phyloP scores from a whole-genome alignment of 176 grass and related monocot species.

The Bothriochloa decipiens region DNA sequence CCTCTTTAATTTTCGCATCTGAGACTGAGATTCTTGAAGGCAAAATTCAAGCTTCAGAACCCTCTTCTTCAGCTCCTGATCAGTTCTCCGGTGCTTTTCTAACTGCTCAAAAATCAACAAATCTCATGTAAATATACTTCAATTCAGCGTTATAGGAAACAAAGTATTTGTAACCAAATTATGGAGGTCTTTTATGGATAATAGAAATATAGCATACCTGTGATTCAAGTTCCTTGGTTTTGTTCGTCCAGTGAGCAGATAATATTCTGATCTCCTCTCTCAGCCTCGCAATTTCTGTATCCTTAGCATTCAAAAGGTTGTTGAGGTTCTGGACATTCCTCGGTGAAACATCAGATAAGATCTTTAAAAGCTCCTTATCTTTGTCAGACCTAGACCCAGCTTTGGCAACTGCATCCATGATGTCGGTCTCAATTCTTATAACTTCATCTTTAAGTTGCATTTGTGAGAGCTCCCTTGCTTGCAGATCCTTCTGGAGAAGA shows the following conservation, averaged over 20 bases:
- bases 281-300: slow-evolving; percentile 72
- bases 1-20: slow-evolving; percentile 87
- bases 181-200: neutral
- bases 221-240: slow-evolving; percentile 83
- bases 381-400: slow-evolving; percentile 53
- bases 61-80: slow-evolving; percentile 91
- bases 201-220: slow-evolving; percentile 52
- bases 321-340: slow-evolving; percentile 83
- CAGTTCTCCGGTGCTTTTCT: slow-evolving; percentile 74
- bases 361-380: slow-evolving; percentile 72
- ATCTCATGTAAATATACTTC: slow-evolving; percentile 15
- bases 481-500: slow-evolving; percentile 70
- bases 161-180: slow-evolving; percentile 1
- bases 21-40: slow-evolving; percentile 88
- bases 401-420: slow-evolving; percentile 67
- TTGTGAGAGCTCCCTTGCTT: slow-evolving; percentile 76
- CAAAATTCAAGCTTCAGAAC: slow-evolving; percentile 97
- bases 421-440: slow-evolving; percentile 65
- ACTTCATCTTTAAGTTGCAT: slow-evolving; percentile 75
- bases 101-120: slow-evolving; percentile 52
- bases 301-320: slow-evolving; percentile 73
- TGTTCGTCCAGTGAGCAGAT: slow-evolving; percentile 79
- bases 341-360: slow-evolving; percentile 77
- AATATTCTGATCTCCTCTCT: slow-evolving; percentile 93
- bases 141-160: neutral